Conservation (phyloP, 2,329 filamentous ascomycete species). For the Periconia sp. region DNA sequence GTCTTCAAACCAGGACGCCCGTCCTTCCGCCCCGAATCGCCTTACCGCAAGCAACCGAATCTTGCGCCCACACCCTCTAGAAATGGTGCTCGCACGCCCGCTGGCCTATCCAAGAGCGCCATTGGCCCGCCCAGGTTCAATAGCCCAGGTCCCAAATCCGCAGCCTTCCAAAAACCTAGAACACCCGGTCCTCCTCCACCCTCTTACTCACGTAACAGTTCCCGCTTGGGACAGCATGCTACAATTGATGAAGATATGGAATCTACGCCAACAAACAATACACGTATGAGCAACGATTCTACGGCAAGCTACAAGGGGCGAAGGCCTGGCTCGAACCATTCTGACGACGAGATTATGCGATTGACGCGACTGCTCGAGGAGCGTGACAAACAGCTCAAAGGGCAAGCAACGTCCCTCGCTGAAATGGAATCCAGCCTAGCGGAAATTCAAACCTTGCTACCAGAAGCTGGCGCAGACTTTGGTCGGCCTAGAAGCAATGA, state of each 20-base stretch:
- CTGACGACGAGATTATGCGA: slow-evolving; percentile 68
- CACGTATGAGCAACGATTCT: slow-evolving; percentile 56
- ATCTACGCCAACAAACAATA: slow-evolving; percentile 54
- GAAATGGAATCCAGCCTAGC: slow-evolving; percentile 89
- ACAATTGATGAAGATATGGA: slow-evolving; percentile 44
- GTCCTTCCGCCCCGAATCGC: slow-evolving; percentile 88
- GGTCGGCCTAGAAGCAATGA: slow-evolving; percentile 48
- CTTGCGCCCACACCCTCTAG: slow-evolving; percentile 54
- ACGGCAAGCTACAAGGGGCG: slow-evolving; percentile 47
- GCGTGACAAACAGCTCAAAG: slow-evolving; percentile 82
- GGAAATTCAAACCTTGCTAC: slow-evolving; percentile 77
- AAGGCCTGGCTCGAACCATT: slow-evolving; percentile 39
- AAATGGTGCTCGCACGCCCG: slow-evolving; percentile 57
- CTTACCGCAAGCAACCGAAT: slow-evolving; percentile 62
- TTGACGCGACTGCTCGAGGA: slow-evolving; percentile 77
- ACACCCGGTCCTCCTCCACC: slow-evolving; percentile 43
- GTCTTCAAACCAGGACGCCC: slow-evolving; percentile 68
- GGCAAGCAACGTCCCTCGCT: slow-evolving; percentile 76
- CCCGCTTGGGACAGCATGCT: slow-evolving; percentile 47
- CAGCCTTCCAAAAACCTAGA: slow-evolving; percentile 56
- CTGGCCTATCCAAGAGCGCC: slow-evolving; percentile 55
- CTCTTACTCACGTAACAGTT: slow-evolving; percentile 52
- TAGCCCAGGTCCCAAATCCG: slow-evolving; percentile 63
- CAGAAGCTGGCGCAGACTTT: slow-evolving; percentile 51
- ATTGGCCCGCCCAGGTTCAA: slow-evolving; percentile 61